Conservation (phyloP, 208 protist species). For the Leishmania lainsoni region DNA sequence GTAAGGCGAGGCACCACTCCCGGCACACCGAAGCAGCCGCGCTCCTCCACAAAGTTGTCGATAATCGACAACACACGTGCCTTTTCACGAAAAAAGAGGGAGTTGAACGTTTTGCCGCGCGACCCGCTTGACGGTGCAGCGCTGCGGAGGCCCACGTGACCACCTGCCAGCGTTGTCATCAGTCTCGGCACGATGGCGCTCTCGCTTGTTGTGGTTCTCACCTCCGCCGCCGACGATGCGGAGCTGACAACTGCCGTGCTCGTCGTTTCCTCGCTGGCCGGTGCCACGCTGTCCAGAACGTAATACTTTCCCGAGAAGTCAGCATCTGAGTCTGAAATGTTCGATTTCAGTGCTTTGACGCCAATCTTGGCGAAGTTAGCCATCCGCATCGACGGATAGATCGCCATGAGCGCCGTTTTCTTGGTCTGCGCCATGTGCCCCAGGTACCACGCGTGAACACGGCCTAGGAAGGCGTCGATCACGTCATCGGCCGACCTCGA, state of each 20-base stretch:
- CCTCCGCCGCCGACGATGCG: neutral
- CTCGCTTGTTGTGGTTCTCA: neutral
- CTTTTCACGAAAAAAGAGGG: conserved; percentile 88
- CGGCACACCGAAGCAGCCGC: conserved; percentile 69
- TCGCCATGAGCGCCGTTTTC: conserved; percentile 38
- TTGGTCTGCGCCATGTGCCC: conserved; percentile 20
- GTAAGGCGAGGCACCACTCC: conserved; percentile 71
- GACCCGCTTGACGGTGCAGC: neutral
- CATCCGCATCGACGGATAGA: conserved; percentile 39
- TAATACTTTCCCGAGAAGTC: conserved; percentile 18
- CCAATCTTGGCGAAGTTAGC: conserved; percentile 4
- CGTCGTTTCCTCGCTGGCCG: neutral
- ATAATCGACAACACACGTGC: conserved; percentile 61
- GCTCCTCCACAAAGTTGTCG: conserved; percentile 62
- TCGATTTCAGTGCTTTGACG: neutral
- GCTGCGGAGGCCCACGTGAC: conserved; percentile 12
- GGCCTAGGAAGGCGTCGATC: conserved; percentile 57
- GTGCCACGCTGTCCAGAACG: conserved; percentile 20
- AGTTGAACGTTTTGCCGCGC: conserved; percentile 59
- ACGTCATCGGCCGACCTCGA: conserved; percentile 21
- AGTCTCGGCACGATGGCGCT: neutral
- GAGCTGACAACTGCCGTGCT: neutral
- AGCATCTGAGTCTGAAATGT: neutral
- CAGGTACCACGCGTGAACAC: conserved; percentile 61
- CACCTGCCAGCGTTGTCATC: conserved; percentile 12